Evolutionary conservation across 768 basidiomycete genomes (phyloP), one percentile per base, ranked within the genome.

Genomic region (Boletus insuetus): DNA sequence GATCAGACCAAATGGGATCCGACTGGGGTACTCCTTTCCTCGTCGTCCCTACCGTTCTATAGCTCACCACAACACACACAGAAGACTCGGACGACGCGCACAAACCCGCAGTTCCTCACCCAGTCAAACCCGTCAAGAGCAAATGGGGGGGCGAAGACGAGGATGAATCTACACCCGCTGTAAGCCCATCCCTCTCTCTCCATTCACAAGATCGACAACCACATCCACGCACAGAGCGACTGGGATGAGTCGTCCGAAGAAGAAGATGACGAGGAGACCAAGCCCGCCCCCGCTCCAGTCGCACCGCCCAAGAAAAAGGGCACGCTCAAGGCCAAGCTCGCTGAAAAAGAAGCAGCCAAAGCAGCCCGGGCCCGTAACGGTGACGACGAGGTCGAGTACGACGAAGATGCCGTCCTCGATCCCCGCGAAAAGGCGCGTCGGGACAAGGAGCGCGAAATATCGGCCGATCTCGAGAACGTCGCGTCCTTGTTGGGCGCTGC

Each of bases 81-180:
- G 77, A 77, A 53, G 67, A 62, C 45, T 73, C 72, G 49, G 77
- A 75, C 55, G 67, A 65, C 56, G 74, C 70, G 20, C 54, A 35
- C 12, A 35, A 35, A 35, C 69, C 69, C 19, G 39, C 54, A 19
- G 52, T 66, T 10, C 61, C 64, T 42, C 72, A 60, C 14, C 58
- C 56, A 47, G 50, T 54, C 29, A 55, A 53, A 42, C 64, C 73
- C 22, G 73, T 65, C 51, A 85, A 81, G 70, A 79, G 74, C 56
- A 91, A 88, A 73, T 97, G 90, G 87, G 88, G 86, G 58, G 95
- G 90, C 45, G 95, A 98, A 71, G 95, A 97, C 65, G 90, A 90
- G 65, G 93, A 95, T 0, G 86, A 86, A 13, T 82, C 85, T n/a
- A 74, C 60, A 2, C 89, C 89, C 40, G 89, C 84, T 49, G 93